Evolutionary conservation across 768 basidiomycete genomes (phyloP), one percentile per base, ranked within the genome.

Genomic region (Xerocomellus intermedius): DNA sequence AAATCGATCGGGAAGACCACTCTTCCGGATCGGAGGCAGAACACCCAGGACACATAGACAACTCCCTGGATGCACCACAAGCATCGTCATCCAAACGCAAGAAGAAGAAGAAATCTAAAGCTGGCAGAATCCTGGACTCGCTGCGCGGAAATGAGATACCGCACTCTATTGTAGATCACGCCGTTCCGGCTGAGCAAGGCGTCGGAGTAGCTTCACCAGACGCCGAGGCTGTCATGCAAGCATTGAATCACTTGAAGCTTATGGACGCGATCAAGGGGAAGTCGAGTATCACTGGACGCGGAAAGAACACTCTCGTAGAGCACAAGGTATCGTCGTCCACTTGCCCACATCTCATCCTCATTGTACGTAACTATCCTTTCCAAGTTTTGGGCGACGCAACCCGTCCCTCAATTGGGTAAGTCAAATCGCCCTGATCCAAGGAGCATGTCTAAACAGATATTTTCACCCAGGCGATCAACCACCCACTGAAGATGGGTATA

Each of bases 311-410:
- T 59, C 81, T 88, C 66, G 92, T 91, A 43, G 87, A 89, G 67
- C 93, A 97, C 68, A 96, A 95, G 79, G 94, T 92, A 61, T 50
- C 77, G 69, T 38, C 26, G 21, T 9, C 35, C 14, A 32, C 28
- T 61, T 45, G n/a, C 10, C 42, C 17, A 19, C n/a, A 37, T 38
- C 26, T 30, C 16, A 16, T 47, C 37, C 48, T 61, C 36, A 49
- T 46, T 22, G 43, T 56, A 32, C 54, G 48, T 61, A 52, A 51
- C 58, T 24, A 24, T 24, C 24, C 9, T 52, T 32, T 49, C 13
- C 22, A 64, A 93, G 94, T 99, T 99, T 74, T 98, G 97, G 97
- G 84, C 78, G 33, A 98, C 96, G 7, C 97, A 99, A 71, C 97
- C 97, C 4, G 97, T 99, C 8, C 90, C 93, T n/a, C 92, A 94